Evolutionary conservation across 2,329 filamentous ascomycete species (phyloP), one percentile per base, ranked within the genome.

Genomic region (Cercospora sp.): DNA sequence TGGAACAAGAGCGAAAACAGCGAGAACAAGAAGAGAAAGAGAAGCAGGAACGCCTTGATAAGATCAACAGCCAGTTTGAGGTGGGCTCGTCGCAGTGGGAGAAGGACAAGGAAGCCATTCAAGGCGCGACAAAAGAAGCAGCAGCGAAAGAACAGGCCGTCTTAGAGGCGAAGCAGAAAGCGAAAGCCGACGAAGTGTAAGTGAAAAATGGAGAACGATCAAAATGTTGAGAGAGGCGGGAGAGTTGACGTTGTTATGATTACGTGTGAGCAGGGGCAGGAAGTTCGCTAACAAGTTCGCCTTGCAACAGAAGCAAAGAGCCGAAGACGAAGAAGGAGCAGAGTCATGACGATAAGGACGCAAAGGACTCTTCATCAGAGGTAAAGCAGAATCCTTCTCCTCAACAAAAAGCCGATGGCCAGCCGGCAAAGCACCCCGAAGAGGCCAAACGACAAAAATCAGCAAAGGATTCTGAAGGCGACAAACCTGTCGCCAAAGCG

Each of bases 1-100:
- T 98, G 94, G 94, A 98, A 78, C 85, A 89, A 72, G 94, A 98
- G 78, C 89, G 91, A 65, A 86, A 91, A 71, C 89, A 88, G 28
- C 90, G 89, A 59, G 94, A 97, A 79, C 86, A 88, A 31, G 93
- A 95, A 79, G 92, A 96, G 77, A 86, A 88, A 73, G 88, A 90
- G 69, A 89, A 90, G 76, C 86, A 87, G 26, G 90, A 93, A 69
- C 88, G 89, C 65, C 84, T 89, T 73, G 89, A 92, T 77, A 92
- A 92, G 81, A 88, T 95, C 69, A 91, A 94, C 75, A 89, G 92
- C 64, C 85, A 91, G 59, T 97, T 96, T 77, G 88, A 90, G 72
- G 87, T 90, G 61, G 90, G 94, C 71, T 90, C 87, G 70, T 84
- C 84, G 53, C 91, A 97, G 78, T 97, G 94, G 93, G 91, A 96